Conservation (phyloP, 1,139 yeast species). For the Yamadazyma pseudoaaseri region DNA sequence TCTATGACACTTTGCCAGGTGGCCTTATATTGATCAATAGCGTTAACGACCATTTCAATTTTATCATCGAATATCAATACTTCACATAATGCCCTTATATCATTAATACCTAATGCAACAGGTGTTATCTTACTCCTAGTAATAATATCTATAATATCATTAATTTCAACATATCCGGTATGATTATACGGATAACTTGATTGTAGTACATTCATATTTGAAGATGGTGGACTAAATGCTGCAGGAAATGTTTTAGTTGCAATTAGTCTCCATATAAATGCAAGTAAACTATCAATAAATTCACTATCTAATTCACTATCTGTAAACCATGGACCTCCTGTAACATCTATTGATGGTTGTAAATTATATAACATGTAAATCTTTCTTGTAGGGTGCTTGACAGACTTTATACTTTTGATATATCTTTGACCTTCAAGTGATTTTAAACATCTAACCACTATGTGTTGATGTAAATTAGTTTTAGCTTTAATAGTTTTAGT, state of each 20-base stretch:
- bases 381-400: slow-evolving; percentile 93
- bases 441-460: slow-evolving; percentile 83
- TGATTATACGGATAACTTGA: slow-evolving; percentile 53
- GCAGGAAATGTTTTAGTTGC: slow-evolving; percentile 75
- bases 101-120: slow-evolving; percentile 72
- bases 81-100: slow-evolving; percentile 81
- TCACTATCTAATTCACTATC: slow-evolving; percentile 94
- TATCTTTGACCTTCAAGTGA: slow-evolving; percentile 78
- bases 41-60: slow-evolving; percentile 55
- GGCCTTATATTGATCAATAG: slow-evolving; percentile 54
- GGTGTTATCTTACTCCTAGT: slow-evolving; percentile 73
- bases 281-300: slow-evolving; percentile 78
- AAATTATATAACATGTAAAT: slow-evolving; percentile 92
- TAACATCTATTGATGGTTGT: slow-evolving; percentile 92
- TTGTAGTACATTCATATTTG: slow-evolving; percentile 25
- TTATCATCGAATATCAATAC: slow-evolving; percentile 86
- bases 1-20: slow-evolving; percentile 63
- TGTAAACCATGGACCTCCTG: slow-evolving; percentile 99
- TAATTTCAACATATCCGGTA: slow-evolving; percentile 65
- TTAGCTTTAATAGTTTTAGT: slow-evolving; percentile 88
- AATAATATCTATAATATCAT: slow-evolving; percentile 74
- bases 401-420: slow-evolving; percentile 88
- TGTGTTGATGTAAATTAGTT: slow-evolving; percentile 90
- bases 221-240: slow-evolving; percentile 47
- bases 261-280: slow-evolving; percentile 85